These are phyloP conservation scores for Leccinum pachyderme DNA, from an alignment of 1,284 basidiomycete genomes.

Conservation along the genomic window DNA sequence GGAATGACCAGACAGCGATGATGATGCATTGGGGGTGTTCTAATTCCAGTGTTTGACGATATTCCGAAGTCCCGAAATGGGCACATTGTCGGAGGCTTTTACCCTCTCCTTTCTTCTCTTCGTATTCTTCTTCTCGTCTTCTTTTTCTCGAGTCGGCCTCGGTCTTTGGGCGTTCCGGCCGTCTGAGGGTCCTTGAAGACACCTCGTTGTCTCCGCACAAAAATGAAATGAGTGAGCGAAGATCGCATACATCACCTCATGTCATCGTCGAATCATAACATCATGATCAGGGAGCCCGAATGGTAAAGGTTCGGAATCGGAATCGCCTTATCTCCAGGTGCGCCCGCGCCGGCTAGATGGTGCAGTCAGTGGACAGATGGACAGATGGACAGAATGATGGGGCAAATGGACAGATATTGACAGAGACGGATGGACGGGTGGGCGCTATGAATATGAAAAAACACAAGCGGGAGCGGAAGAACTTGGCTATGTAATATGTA, in stretches of 20 bases:
- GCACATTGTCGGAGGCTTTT: conserved; percentile 3
- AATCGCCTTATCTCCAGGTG: conserved; percentile 12
- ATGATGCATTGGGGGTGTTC: not conserved
- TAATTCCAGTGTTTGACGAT: not conserved
- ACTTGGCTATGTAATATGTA: not conserved
- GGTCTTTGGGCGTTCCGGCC: not conserved
- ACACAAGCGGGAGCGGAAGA: not conserved
- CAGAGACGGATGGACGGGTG: not conserved
- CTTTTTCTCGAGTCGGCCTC: not conserved
- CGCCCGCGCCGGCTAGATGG: not conserved
- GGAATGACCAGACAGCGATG: not conserved
- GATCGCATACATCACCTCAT: not conserved
- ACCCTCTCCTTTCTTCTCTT: not conserved
- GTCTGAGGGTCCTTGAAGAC: not conserved
- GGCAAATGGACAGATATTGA: not conserved
- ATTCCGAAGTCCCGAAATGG: not conserved
- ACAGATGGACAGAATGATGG: not conserved
- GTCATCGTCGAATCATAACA: not conserved
- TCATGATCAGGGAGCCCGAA: not conserved
- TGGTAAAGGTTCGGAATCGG: not conserved
- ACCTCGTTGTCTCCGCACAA: conserved; percentile 14
- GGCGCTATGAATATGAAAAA: not conserved
- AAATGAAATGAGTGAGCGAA: not conserved
- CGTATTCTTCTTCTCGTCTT: not conserved
- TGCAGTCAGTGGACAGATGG: not conserved